Conservation (phyloP, 2,329 filamentous ascomycete genomes). For the Microdochium paspali region DNA sequence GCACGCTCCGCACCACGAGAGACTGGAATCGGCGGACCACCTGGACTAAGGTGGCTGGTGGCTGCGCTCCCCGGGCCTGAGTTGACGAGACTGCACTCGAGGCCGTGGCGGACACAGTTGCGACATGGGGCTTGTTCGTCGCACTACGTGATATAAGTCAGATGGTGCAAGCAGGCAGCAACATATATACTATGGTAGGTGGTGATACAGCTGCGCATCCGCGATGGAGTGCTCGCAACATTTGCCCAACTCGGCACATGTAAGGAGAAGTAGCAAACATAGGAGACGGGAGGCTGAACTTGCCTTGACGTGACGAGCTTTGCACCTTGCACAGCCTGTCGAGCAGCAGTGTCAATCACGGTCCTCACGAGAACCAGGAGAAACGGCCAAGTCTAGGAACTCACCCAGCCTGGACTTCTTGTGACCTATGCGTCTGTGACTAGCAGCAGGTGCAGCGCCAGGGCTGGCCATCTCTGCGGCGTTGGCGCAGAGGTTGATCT, state of each 20-base stretch:
- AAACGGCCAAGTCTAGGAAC: too few relatives aligned
- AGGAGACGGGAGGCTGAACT: too few relatives aligned
- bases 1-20: not conserved
- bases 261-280: too few relatives aligned
- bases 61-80: not conserved
- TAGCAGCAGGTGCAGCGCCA: not conserved
- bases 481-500: too few relatives aligned
- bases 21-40: not conserved
- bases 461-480: not conserved
- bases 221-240: not conserved
- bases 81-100: constrained; percentile 1
- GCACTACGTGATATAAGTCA: too few relatives aligned
- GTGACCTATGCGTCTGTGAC: constrained; percentile 1
- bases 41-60: not conserved
- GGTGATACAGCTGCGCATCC: too few relatives aligned
- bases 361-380: too few relatives aligned
- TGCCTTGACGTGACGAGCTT: constrained; percentile 2
- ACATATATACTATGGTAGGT: too few relatives aligned
- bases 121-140: constrained; percentile 2
- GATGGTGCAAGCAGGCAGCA: too few relatives aligned
- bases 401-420: constrained; percentile 2
- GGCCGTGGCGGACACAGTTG: constrained; percentile 1
- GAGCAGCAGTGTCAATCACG: too few relatives aligned
- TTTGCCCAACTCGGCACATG: not conserved
- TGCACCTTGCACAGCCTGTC: constrained; percentile 2